These are phyloP conservation scores for Trichothecium roseum DNA, from an alignment of 2,329 filamentous ascomycete genomes.

Conservation along the genomic window DNA sequence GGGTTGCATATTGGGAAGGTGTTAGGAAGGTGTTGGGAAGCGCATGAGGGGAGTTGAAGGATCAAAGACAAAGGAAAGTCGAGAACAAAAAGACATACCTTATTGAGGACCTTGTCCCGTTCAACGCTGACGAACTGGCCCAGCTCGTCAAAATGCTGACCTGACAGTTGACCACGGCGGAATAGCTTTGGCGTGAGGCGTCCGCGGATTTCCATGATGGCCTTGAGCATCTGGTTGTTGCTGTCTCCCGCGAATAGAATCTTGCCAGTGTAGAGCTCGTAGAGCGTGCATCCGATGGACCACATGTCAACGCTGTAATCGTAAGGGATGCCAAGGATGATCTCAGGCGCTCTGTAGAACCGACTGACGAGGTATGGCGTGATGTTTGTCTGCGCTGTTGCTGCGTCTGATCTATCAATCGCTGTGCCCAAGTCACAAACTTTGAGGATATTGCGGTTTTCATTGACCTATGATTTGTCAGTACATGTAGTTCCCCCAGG, in stretches of 20 bases:
- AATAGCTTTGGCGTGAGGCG: slow-evolving; percentile 85
- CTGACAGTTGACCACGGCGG: slow-evolving; percentile 66
- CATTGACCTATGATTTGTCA: slow-evolving; percentile 51
- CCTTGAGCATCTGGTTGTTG: slow-evolving; percentile 97
- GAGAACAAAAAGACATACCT: slow-evolving; percentile 39
- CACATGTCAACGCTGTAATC: slow-evolving; percentile 94
- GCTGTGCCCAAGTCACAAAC: slow-evolving; percentile 97
- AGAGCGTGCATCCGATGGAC: slow-evolving; percentile 95
- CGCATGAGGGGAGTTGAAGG: no score
- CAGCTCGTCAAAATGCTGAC: slow-evolving; percentile 74
- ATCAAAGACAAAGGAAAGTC: no score
- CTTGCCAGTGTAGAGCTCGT: slow-evolving; percentile 94
- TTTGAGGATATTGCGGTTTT: slow-evolving; percentile 75
- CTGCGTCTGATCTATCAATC: slow-evolving; percentile 72
- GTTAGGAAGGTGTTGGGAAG: slow-evolving; percentile 6
- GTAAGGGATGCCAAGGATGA: slow-evolving; percentile 93
- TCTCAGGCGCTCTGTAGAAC: slow-evolving; percentile 94
- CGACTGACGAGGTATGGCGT: slow-evolving; percentile 93
- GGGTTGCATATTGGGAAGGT: no score
- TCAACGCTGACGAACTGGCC: slow-evolving; percentile 79
- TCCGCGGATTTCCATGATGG: slow-evolving; percentile 92
- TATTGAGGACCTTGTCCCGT: slow-evolving; percentile 76
- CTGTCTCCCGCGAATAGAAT: slow-evolving; percentile 90
- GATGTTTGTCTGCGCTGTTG: slow-evolving; percentile 65
- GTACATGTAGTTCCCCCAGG: slow-evolving; percentile 2